Evolutionary conservation across 208 protist species (phyloP), one percentile per base, ranked within the genome.

Genomic region (Trypanosoma mega): DNA sequence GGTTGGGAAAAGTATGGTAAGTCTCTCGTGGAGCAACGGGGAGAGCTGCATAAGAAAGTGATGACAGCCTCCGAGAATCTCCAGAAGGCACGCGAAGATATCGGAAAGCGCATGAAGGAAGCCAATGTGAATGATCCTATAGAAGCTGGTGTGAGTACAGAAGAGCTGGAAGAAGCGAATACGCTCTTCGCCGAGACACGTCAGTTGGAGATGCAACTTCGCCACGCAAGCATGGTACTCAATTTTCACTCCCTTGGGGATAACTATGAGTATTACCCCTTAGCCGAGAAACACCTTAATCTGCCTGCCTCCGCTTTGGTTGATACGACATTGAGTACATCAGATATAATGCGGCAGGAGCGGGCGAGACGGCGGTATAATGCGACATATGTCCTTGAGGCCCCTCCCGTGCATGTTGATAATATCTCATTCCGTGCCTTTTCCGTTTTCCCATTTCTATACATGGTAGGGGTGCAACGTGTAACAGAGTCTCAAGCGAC

Each of bases 201-300:
- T 16, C 44, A 51, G 14, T 2, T 74, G 21, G 1, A 59, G 30
- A 58, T 69, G 48, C 66, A 77, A 12, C 2, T 82, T 5, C 50
- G 60, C 6, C 72, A 87, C 57, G 20, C 76, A 16, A 34, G 50
- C 27, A 39, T 85, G 12, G 64, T 79, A 21, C 59, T 67, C n/a
- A 3, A 34, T 30, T 68, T 82, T 33, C 72, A 74, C 33, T 68
- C 71, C 30, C 74, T 87, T 37, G 85, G 85, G 0, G 69, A 89
- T 30, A 46, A 88, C 64, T 92, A 76, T 70, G 85, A 92, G 71
- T 92, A 85, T 64, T 83, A 80, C 55, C 76, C 80, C 7, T 60
- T 92, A 6, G 41, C 76, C 9, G 20, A 27, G 6, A 7, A 49
- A 63, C 3, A 29, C 23, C 21, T 45, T 75, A 16, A 3, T 31